Percentiles rank a stretch among this genome's conserved stretches.
Evolutionary conservation across 2,329 filamentous ascomycete genomes (phyloP).

Genomic region (Calonectria fujianensis): DNA sequence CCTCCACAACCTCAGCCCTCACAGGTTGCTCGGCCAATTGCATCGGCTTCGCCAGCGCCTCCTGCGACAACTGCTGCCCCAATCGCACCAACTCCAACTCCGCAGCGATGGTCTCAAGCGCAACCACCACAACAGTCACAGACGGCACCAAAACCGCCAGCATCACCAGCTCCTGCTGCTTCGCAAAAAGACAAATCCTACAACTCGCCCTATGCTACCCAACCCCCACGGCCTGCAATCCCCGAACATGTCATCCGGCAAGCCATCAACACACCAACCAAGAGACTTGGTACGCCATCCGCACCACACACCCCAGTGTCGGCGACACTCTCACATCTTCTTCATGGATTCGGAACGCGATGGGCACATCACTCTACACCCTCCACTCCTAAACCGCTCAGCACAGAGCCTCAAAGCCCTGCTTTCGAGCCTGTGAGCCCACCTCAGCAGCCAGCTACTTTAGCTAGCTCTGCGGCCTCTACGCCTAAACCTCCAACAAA

Average conservation of each 20-base stretch:
- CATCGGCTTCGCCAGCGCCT: slow-evolving; percentile 57
- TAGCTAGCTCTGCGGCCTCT: slow-evolving; percentile 58
- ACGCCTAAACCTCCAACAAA: slow-evolving; percentile 54
- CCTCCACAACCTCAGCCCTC: slow-evolving; percentile 54
- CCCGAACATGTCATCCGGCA: slow-evolving; percentile 66
- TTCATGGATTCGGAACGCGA: slow-evolving; percentile 70
- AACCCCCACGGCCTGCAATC: slow-evolving; percentile 61
- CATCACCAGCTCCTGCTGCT: slow-evolving; percentile 51
- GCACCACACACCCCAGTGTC: slow-evolving; percentile 61
- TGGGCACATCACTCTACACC: slow-evolving; percentile 76
- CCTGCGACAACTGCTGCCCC: slow-evolving; percentile 49
- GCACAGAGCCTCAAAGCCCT: slow-evolving; percentile 68
- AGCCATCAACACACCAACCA: slow-evolving; percentile 59
- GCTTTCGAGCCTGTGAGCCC: slow-evolving; percentile 77
- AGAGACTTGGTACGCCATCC: slow-evolving; percentile 57
- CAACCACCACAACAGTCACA: slow-evolving; percentile 52
- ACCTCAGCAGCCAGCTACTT: slow-evolving; percentile 62
- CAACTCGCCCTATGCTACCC: slow-evolving; percentile 56
- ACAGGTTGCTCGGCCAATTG: slow-evolving; percentile 57
- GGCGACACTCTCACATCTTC: slow-evolving; percentile 55
- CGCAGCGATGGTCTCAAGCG: slow-evolving; percentile 60
- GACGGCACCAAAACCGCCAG: slow-evolving; percentile 49
- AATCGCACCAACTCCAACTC: slow-evolving; percentile 51
- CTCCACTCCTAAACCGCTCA: slow-evolving; percentile 70
- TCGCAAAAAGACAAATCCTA: slow-evolving; percentile 56